A percentile compares a stretch with the other conserved stretches of the same genome.
phyloP scores from a whole-genome alignment of 2,329 filamentous ascomycete species.

The Gnomoniopsis smithogilvyi region DNA sequence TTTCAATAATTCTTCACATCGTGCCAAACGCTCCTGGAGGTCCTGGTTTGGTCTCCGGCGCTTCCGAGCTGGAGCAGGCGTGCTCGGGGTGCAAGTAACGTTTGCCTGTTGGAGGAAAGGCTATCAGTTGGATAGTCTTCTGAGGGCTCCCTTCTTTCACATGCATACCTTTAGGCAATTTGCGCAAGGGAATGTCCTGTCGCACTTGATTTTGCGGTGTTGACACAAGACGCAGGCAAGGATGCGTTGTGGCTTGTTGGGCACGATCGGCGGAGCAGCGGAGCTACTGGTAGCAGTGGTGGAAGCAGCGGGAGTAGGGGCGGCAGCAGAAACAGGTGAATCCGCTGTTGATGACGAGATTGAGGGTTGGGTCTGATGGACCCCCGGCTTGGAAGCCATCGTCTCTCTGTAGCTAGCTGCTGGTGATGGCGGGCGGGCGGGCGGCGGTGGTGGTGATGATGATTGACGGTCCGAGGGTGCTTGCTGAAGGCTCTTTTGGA shows the following conservation, averaged over 20 bases:
- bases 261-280: neutral
- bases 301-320: neutral
- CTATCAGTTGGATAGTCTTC: too few relatives aligned
- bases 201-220: conserved; percentile 61
- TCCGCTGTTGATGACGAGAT: neutral
- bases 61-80: conserved; percentile 57
- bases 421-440: too few relatives aligned
- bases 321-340: conserved; percentile 1
- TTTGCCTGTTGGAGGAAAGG: conserved; percentile 42
- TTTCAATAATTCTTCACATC: conserved; percentile 57
- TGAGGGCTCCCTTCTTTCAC: too few relatives aligned
- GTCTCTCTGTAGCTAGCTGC: neutral
- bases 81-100: conserved; percentile 57
- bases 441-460: too few relatives aligned
- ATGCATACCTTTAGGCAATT: conserved; percentile 55
- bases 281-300: neutral
- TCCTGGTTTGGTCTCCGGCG: conserved; percentile 58
- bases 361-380: conserved; percentile 1
- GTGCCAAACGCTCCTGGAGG: conserved; percentile 56
- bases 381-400: conserved; percentile 1
- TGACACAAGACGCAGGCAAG: conserved; percentile 57
- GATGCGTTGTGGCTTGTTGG: conserved; percentile 40
- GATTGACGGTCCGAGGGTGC: neutral
- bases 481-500: too few relatives aligned
- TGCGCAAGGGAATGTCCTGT: conserved; percentile 55